A percentile compares a stretch with the other conserved stretches of the same genome.
phyloP scores from a whole-genome alignment of 2,329 filamentous ascomycete genomes.

The Aspergillus sp. region DNA sequence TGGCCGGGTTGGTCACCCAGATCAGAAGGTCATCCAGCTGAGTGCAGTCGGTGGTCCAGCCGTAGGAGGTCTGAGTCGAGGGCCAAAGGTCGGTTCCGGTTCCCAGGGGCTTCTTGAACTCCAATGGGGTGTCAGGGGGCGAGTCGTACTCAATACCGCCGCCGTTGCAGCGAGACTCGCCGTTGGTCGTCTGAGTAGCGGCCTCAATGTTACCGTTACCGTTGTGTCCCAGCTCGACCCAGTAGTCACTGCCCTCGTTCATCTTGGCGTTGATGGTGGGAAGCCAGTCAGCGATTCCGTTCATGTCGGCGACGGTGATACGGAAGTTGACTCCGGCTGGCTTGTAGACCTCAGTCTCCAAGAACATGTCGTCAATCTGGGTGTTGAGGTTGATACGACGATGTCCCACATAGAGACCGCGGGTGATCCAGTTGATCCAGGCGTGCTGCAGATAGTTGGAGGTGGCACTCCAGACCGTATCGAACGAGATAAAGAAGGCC shows the following conservation, averaged over 20 bases:
- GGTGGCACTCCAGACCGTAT: slow-evolving; percentile 52
- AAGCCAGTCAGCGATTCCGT: slow-evolving; percentile 45
- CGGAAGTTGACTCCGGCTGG: slow-evolving; percentile 53
- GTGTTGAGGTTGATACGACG: slow-evolving; percentile 56
- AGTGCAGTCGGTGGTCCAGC: slow-evolving; percentile 52
- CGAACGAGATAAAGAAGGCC: slow-evolving; percentile 60
- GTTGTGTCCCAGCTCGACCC: slow-evolving; percentile 57
- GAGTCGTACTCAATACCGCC: slow-evolving; percentile 48
- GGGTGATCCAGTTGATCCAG: slow-evolving; percentile 63
- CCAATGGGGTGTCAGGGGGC: slow-evolving; percentile 47
- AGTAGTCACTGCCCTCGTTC: slow-evolving; percentile 53
- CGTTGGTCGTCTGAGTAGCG: slow-evolving; percentile 23
- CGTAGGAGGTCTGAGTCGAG: slow-evolving; percentile 43
- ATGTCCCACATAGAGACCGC: slow-evolving; percentile 57
- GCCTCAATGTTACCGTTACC: slow-evolving; percentile 54
- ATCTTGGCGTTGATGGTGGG: slow-evolving; percentile 47
- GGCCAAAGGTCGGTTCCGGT: slow-evolving; percentile 54
- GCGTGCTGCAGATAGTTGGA: slow-evolving; percentile 62
- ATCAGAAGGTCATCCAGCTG: slow-evolving; percentile 50
- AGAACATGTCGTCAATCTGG: slow-evolving; percentile 64
- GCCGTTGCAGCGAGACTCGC: slow-evolving; percentile 27
- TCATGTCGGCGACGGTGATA: slow-evolving; percentile 48
- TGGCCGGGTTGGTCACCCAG: slow-evolving; percentile 55
- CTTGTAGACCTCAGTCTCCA: slow-evolving; percentile 52
- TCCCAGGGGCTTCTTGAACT: slow-evolving; percentile 53